Conservation (phyloP, 2,329 filamentous ascomycete genomes). For the Colletotrichum higginsianum region DNA sequence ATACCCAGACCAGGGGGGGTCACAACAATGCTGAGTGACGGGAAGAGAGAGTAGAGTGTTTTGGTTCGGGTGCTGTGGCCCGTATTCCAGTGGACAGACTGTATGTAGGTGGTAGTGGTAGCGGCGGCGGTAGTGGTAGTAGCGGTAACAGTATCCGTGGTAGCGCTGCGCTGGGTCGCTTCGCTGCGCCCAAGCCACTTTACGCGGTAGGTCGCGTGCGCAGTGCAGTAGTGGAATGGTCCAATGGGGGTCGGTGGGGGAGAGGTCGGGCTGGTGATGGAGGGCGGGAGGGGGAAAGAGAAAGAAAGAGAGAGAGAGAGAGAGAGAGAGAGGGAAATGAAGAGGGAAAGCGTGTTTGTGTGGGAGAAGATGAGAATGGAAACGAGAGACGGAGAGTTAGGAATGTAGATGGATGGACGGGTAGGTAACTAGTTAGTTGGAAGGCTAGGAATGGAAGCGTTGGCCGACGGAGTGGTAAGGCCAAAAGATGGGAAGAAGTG, state of each 20-base stretch:
- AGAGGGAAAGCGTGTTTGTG: not conserved
- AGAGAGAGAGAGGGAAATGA: not conserved
- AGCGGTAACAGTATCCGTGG: slow-evolving; percentile 16
- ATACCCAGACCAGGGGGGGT: slow-evolving; percentile 39
- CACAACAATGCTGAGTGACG: slow-evolving; percentile 33
- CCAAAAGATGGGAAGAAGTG: slow-evolving; percentile 1
- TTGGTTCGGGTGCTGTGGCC: slow-evolving; percentile 11
- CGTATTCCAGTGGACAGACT: no score
- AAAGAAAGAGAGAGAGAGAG: not conserved
- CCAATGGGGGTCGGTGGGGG: slow-evolving; percentile 14
- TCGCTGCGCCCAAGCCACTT: slow-evolving; percentile 41
- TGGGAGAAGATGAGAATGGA: not conserved
- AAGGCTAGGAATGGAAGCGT: not conserved
- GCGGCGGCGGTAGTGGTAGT: slow-evolving; percentile 36
- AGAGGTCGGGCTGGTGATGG: slow-evolving; percentile 3
- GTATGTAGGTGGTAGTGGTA: not conserved
- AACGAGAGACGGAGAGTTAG: not conserved
- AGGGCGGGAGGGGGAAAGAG: slow-evolving; percentile 4
- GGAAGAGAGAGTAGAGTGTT: not conserved
- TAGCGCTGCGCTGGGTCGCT: slow-evolving; percentile 42
- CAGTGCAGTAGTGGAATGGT: slow-evolving; percentile 20
- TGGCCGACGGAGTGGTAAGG: not conserved
- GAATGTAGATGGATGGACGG: not conserved
- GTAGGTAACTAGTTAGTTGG: no score
- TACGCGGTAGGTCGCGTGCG: slow-evolving; percentile 42